A percentile compares a stretch with the other conserved stretches of the same genome.
phyloP scores from a whole-genome alignment of 805 yeast genomes.

The Ogataea pini region DNA sequence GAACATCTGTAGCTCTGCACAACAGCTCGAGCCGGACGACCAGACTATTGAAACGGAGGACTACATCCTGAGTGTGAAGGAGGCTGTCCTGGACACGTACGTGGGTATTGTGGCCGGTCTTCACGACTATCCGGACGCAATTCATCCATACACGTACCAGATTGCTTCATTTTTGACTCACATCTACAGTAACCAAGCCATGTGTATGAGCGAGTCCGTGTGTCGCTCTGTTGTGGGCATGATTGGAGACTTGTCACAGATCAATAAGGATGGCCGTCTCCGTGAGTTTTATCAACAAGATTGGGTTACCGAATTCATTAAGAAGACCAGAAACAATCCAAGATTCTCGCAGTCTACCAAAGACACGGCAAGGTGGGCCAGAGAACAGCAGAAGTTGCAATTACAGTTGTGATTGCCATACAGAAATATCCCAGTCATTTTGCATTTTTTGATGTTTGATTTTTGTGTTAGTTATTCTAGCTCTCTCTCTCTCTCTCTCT shows the following conservation, averaged over 20 bases:
- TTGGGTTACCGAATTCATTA: conserved; percentile 81
- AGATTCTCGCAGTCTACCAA: conserved; percentile 65
- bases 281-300: conserved; percentile 63
- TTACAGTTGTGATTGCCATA: conserved; percentile 10
- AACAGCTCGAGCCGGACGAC: conserved; percentile 63
- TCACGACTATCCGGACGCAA: conserved; percentile 61
- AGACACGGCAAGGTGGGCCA: conserved; percentile 97
- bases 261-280: conserved; percentile 78
- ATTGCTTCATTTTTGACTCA: conserved; percentile 69
- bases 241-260: conserved; percentile 88
- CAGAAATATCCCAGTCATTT: conserved; percentile 3
- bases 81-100: conserved; percentile 91
- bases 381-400: conserved; percentile 67
- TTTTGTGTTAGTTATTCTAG: conserved; percentile 4
- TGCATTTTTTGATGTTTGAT: conserved; percentile 4
- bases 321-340: conserved; percentile 65
- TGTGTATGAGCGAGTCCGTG: conserved; percentile 66
- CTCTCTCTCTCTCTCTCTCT: too few species aligned
- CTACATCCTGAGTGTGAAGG: conserved; percentile 69
- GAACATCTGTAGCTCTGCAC: conserved; percentile 71
- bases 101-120: conserved; percentile 95
- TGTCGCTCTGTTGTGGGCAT: conserved; percentile 86
- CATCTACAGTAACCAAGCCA: conserved; percentile 58
- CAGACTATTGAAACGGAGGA: conserved; percentile 74
- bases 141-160: conserved; percentile 64